These are phyloP conservation scores for Arctostaphylos glauca DNA, from an alignment of 148 eudicot genomes.

Conservation along the genomic window DNA sequence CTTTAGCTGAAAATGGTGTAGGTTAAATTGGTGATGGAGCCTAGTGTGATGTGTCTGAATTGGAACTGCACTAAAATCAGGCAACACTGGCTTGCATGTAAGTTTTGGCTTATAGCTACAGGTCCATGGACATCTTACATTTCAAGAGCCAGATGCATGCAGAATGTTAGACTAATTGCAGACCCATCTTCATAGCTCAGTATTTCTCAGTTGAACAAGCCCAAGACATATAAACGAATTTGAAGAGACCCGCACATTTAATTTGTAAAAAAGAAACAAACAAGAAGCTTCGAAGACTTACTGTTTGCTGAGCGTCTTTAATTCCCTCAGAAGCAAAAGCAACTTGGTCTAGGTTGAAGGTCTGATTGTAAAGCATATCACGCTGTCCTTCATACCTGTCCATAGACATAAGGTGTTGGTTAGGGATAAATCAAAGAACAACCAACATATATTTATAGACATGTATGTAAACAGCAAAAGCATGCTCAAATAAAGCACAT, in stretches of 20 bases:
- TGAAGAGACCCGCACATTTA: neutral
- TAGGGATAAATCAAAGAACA: too few relatives aligned
- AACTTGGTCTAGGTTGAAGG: slow-evolving; percentile 96
- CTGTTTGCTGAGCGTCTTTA: slow-evolving; percentile 98
- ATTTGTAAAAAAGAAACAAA: neutral
- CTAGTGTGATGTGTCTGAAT: neutral
- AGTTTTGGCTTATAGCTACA: neutral
- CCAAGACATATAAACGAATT: neutral
- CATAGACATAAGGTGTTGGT: slow-evolving; percentile 11
- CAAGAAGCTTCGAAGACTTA: slow-evolving; percentile 33
- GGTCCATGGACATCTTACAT: neutral
- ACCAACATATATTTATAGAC: neutral
- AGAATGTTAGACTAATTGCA: too few relatives aligned
- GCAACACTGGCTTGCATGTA: neutral
- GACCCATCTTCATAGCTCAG: neutral
- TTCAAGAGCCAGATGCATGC: neutral
- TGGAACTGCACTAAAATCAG: neutral
- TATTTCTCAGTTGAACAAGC: neutral
- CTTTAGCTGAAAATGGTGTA: slow-evolving; percentile 21
- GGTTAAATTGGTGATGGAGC: too few relatives aligned
- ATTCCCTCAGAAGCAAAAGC: slow-evolving; percentile 93
- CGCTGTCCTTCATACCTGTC: slow-evolving; percentile 97
- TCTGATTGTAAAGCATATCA: slow-evolving; percentile 94
- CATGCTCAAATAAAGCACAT: neutral
- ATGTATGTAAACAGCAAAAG: neutral